Percentiles rank a stretch among this genome's conserved stretches.
Conservation (phyloP, 306 rosid species). For the Adenanthera pavonina region DNA sequence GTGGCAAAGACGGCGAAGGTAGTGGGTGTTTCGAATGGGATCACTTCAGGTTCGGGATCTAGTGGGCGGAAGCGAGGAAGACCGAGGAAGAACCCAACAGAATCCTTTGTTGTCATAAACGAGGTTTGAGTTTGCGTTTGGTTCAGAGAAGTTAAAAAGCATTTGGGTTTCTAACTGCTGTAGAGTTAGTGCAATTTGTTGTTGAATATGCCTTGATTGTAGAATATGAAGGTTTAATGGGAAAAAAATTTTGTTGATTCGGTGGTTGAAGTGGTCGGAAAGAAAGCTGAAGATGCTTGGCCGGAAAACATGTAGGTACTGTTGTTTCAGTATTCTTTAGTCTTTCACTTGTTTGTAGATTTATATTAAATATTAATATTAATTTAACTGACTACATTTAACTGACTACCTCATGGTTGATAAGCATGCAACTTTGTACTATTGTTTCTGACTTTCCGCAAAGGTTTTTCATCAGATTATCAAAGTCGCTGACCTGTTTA, state of each 20-base stretch:
- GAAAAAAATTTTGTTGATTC: background rate
- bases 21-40: slow-evolving; percentile 37
- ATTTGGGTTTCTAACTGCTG: background rate
- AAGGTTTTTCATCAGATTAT: background rate
- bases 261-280: background rate
- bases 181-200: background rate
- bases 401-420: slow-evolving; percentile 13
- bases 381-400: too few species aligned
- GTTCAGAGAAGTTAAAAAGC: slow-evolving; percentile 3
- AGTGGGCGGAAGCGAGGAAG: slow-evolving; percentile 63
- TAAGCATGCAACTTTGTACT: slow-evolving; percentile 2
- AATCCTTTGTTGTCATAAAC: slow-evolving; percentile 23
- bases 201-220: slow-evolving; percentile 3
- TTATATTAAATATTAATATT: too few species aligned
- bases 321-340: slow-evolving; percentile 4
- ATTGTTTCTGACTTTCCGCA: slow-evolving; percentile 20
- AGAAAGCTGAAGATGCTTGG: slow-evolving; percentile 16
- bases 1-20: background rate
- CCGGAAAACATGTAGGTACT: slow-evolving; percentile 22
- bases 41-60: background rate
- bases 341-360: slow-evolving; percentile 18
- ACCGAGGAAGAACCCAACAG: slow-evolving; percentile 69
- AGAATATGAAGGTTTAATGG: background rate
- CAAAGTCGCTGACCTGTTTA: background rate
- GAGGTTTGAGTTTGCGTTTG: background rate